Base-by-base conservation (phyloP, 805 yeast species). In the Phaffomyces antillensis region DNA sequence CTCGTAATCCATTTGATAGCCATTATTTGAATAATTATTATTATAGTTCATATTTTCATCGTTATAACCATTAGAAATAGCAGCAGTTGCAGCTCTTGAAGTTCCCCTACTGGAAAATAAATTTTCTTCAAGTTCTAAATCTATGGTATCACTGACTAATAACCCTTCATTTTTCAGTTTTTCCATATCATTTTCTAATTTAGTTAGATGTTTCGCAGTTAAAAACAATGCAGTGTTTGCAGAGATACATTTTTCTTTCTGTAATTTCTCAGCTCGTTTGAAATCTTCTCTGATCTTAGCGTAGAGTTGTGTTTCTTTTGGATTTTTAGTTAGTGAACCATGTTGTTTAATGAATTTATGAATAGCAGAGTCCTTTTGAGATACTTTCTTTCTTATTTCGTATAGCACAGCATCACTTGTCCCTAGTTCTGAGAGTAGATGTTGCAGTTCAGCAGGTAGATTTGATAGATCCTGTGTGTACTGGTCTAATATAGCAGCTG, bases 171-270 rank as follows among this genome's bases (percentile, higher is more conserved):
- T 72, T 54, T 86, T 95, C 37, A 91, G 67, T 55, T 77, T 76
- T 46, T 78, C 78, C 41, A 91, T 81, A 53, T 86, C 95, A 18
- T 78, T 74, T 55, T 88, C 93, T 35, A 91, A 73, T 52, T 76
- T 76, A 43, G 71, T 71, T 48, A 89, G 68, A 61, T 91, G 96
- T 58, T 85, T 84, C 2, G 89, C 67, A 4, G 91, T 77, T 30
- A 85, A 62, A 59, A 83, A 85, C 39, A 91, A 70, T 4, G 95
- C 90, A 1, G 96, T 88, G 58, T 87, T 86, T 6, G 96, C 86
- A 35, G 89, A 63, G 12, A 82, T 66, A 40, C 83, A 76, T 65
- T 93, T 91, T 47, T 86, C 93, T 48, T 77, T 75, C 60, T 91
- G 97, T 35, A 87, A 54, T 43, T 68, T 68, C 43, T 75, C 70